Evolutionary conservation across 768 basidiomycete genomes (phyloP).

Genomic region (Leccinum variicolor): DNA sequence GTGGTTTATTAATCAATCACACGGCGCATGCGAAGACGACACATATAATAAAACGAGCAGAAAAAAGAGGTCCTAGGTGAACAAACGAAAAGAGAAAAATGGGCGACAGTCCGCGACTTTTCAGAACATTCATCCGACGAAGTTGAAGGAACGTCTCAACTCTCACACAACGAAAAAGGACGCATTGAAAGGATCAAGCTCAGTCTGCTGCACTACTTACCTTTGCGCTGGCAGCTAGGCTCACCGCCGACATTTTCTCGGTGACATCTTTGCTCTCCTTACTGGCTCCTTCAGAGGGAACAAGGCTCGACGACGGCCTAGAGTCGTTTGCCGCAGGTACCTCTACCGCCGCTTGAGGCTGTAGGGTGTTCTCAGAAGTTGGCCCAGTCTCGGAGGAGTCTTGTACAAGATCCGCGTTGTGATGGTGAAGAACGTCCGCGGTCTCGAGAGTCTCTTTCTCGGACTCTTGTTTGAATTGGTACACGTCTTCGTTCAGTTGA

Average conservation of each 20-base stretch:
- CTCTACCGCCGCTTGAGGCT: neutral
- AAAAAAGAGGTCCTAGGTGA: neutral
- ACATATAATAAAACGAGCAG: conserved; percentile 3
- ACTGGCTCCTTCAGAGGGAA: conserved; percentile 6
- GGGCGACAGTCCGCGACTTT: neutral
- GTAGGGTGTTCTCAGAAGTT: neutral
- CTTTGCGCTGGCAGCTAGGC: conserved; percentile 31
- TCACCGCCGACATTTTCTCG: conserved; percentile 27
- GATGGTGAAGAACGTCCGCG: conserved; percentile 49
- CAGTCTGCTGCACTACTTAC: conserved; percentile 18
- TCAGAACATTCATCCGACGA: conserved; percentile 1
- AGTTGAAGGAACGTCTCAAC: neutral
- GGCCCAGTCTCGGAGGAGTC: neutral
- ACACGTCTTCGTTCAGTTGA: conserved; percentile 55
- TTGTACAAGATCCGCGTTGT: conserved; percentile 29
- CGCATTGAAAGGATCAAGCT: conserved; percentile 10
- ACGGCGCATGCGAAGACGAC: conserved; percentile 1
- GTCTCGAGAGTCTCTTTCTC: conserved; percentile 47
- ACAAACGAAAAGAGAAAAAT: neutral
- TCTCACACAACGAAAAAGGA: neutral
- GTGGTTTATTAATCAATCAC: conserved; percentile 26
- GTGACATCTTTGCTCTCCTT: conserved; percentile 24
- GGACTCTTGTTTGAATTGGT: conserved; percentile 77
- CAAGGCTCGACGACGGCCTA: neutral
- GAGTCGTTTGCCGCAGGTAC: neutral